Evolutionary conservation across 2,329 filamentous ascomycete genomes (phyloP).

Genomic region (Thelonectria discophora): DNA sequence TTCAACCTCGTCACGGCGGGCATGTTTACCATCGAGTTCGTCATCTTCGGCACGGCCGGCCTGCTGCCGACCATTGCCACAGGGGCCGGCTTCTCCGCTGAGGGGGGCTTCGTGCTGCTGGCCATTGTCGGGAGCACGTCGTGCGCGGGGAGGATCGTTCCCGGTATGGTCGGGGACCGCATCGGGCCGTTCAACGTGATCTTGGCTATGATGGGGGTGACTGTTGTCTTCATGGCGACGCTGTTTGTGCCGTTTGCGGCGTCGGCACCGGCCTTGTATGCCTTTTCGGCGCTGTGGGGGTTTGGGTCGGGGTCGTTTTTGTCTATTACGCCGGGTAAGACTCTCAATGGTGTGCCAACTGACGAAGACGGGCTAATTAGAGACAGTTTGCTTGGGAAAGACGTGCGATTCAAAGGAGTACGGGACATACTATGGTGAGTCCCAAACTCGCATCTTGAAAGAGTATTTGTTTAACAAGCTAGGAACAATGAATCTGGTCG

Average conservation of each 20-base stretch:
- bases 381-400: slow-evolving; percentile 55
- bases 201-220: slow-evolving; percentile 38
- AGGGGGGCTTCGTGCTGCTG: slow-evolving; percentile 55
- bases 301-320: slow-evolving; percentile 59
- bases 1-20: slow-evolving; percentile 53
- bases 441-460: not conserved
- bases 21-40: slow-evolving; percentile 58
- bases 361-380: slow-evolving; percentile 7
- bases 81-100: slow-evolving; percentile 43
- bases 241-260: slow-evolving; percentile 57
- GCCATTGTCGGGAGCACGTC: slow-evolving; percentile 55
- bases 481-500: slow-evolving; percentile 58
- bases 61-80: slow-evolving; percentile 58
- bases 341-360: not conserved
- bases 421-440: slow-evolving; percentile 51
- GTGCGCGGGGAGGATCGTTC: slow-evolving; percentile 53
- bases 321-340: slow-evolving; percentile 48
- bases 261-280: slow-evolving; percentile 51
- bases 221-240: slow-evolving; percentile 52
- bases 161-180: slow-evolving; percentile 53
- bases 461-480: slow-evolving; percentile 10
- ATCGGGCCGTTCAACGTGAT: slow-evolving; percentile 55
- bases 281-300: slow-evolving; percentile 56
- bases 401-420: slow-evolving; percentile 57
- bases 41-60: slow-evolving; percentile 57